Evolutionary conservation across 768 basidiomycete species (phyloP), one percentile per base, ranked within the genome.

Genomic region (Hypholoma sublateritium): DNA sequence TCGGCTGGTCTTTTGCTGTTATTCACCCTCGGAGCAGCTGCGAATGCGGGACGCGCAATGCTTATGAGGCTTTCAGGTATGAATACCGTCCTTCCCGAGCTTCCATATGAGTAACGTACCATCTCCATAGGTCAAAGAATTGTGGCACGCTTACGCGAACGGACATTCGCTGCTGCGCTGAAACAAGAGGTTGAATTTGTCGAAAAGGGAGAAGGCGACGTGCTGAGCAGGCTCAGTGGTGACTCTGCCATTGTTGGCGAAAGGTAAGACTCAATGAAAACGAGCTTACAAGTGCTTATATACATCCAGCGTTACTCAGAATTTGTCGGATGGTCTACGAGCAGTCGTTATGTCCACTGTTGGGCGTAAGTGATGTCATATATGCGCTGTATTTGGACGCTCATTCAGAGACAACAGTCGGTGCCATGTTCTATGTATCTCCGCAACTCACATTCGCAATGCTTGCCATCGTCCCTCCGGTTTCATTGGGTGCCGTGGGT

Each of bases 241-340:
- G 96, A 99, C 68, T 91, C 92, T 5, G 91, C 86, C 62, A 91
- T 98, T 61, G 91, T 98, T 41, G 96, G 96, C 42, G 94, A 93
- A 74, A 93, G 91, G 91, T 91, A 55, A 39, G 72, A 62, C 24
- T 32, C 35, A 7, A 9, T 42, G 35, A n/a, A 7, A 9, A 12
- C 32, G 19, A 50, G 45, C 13, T 49, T 14, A 4, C 45, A 22
- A 49, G 16, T 54, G 28, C 53, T 56, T 22, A 52, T 46, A n/a
- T 57, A 37, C 39, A 14, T 46, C 39, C n/a, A 89, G 89, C 59
- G 79, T 91, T 5, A 90, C 89, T 0, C 87, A 88, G 69, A 89
- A 91, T 59, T 79, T 92, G 28, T 91, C 89, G 1, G 89, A 92
- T 67, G 89, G 88, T 19, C 73, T 87, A 42, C 87, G 93, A 46